A percentile compares a stretch with the other conserved stretches of the same genome.
phyloP scores from a whole-genome alignment of 139 green algal genomes.

The Chara braunii region DNA sequence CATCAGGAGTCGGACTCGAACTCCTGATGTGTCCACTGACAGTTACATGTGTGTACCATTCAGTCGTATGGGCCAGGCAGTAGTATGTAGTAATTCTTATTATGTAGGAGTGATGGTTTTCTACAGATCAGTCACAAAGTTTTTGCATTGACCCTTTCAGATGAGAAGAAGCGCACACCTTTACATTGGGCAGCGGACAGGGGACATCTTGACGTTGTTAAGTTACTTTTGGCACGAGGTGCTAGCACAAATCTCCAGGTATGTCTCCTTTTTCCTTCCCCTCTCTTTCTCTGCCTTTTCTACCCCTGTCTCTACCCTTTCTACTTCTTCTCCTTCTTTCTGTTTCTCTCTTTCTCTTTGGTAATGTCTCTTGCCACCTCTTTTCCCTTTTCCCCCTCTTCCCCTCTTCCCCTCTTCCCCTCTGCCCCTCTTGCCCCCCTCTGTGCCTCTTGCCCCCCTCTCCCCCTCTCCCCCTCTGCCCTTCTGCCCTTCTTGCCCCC shows the following conservation, averaged over 20 bases:
- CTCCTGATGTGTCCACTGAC: too few relatives aligned
- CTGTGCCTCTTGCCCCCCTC: background rate
- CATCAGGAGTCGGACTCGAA: too few relatives aligned
- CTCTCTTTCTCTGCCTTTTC: background rate
- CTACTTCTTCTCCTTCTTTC: background rate
- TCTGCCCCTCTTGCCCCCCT: background rate
- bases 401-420: background rate
- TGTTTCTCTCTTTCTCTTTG: slow-evolving; percentile 3
- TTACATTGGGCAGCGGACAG: slow-evolving; percentile 47
- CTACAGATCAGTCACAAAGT: too few relatives aligned
- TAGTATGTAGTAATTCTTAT: too few relatives aligned
- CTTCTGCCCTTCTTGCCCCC: too few relatives aligned
- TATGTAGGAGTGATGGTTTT: too few relatives aligned
- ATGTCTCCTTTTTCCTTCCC: background rate
- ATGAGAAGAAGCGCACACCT: slow-evolving; percentile 37
- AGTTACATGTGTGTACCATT: too few relatives aligned
- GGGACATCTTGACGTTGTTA: slow-evolving; percentile 31
- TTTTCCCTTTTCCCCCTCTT: background rate
- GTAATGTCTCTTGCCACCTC: background rate
- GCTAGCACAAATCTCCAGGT: slow-evolving; percentile 3
- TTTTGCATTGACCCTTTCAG: too few relatives aligned
- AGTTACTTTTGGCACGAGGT: slow-evolving; percentile 15
- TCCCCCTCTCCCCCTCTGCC: background rate
- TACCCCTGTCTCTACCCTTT: background rate
- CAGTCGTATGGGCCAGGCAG: too few relatives aligned